A percentile compares a stretch with the other conserved stretches of the same genome.
phyloP scores from a whole-genome alignment of 129 eudicot species.

The Apium graveolens region DNA sequence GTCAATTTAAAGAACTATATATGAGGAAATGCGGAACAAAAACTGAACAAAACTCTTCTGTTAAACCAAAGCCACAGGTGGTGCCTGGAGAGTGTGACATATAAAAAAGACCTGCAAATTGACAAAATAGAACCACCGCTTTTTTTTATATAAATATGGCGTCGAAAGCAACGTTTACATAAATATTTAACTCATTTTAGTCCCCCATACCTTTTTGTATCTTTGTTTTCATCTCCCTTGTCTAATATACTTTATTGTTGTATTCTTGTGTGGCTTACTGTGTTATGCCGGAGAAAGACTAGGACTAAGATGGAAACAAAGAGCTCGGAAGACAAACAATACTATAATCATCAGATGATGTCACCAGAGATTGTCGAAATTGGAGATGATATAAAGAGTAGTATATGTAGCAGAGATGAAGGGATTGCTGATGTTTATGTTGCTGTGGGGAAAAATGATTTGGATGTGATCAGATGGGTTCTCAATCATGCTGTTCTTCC shows the following conservation, averaged over 20 bases:
- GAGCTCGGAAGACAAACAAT: slow-evolving; percentile 17
- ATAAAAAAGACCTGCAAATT: slow-evolving; percentile 13
- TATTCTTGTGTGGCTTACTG: slow-evolving; percentile 6
- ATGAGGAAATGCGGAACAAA: neutral
- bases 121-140: slow-evolving; percentile 21
- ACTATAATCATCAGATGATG: slow-evolving; percentile 29
- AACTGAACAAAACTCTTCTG: slow-evolving; percentile 8
- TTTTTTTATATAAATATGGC: slow-evolving; percentile 9
- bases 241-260: slow-evolving; percentile 4
- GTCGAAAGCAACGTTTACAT: slow-evolving; percentile 52
- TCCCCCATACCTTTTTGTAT: slow-evolving; percentile 17
- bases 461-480: slow-evolving; percentile 76
- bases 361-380: slow-evolving; percentile 78
- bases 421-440: slow-evolving; percentile 47
- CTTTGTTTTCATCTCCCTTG: slow-evolving; percentile 39
- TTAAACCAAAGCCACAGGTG: slow-evolving; percentile 7
- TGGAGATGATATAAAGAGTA: slow-evolving; percentile 38
- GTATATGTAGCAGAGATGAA: slow-evolving; percentile 20
- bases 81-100: slow-evolving; percentile 17
- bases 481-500: slow-evolving; percentile 59
- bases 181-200: slow-evolving; percentile 22
- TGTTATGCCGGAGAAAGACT: slow-evolving; percentile 21
- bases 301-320: slow-evolving; percentile 26
- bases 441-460: slow-evolving; percentile 76
- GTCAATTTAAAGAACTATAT: slow-evolving; percentile 11